phyloP scores from a whole-genome alignment of 306 rosid species.

The Prunus salicina region DNA sequence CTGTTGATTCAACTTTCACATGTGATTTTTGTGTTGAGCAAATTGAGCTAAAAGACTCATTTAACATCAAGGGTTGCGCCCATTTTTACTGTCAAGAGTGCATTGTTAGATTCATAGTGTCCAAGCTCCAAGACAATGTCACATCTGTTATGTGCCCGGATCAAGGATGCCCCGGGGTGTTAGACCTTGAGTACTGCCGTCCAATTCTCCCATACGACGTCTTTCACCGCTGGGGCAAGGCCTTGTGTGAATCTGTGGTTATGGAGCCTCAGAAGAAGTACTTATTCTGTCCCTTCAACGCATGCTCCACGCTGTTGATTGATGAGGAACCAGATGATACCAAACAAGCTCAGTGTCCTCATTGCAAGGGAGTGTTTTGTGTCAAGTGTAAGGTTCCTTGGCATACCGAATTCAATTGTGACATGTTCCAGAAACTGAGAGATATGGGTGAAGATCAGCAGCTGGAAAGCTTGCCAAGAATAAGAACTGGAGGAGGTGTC shows the following conservation, averaged over 20 bases:
- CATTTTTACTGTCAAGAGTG: slow-evolving; percentile 55
- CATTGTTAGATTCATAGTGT: slow-evolving; percentile 35
- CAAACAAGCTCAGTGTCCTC: slow-evolving; percentile 41
- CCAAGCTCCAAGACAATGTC: slow-evolving; percentile 43
- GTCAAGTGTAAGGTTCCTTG: slow-evolving; percentile 50
- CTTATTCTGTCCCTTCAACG: slow-evolving; percentile 46
- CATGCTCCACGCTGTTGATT: slow-evolving; percentile 42
- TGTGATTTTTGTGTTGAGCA: slow-evolving; percentile 36
- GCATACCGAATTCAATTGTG: slow-evolving; percentile 45
- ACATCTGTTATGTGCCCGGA: slow-evolving; percentile 40
- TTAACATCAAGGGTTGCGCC: slow-evolving; percentile 29
- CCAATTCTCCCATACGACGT: slow-evolving; percentile 29
- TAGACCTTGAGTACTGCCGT: slow-evolving; percentile 32
- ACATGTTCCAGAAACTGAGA: slow-evolving; percentile 26
- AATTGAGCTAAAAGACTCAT: slow-evolving; percentile 14
- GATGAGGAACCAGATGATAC: not conserved
- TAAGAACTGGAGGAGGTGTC: slow-evolving; percentile 51
- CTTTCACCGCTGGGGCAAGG: slow-evolving; percentile 35
- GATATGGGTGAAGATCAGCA: slow-evolving; percentile 29
- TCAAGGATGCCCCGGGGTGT: slow-evolving; percentile 23
- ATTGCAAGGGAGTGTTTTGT: slow-evolving; percentile 56
- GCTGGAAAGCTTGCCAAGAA: slow-evolving; percentile 28
- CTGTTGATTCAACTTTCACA: not conserved
- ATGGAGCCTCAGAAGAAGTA: not conserved
- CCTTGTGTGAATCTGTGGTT: slow-evolving; percentile 33